Conservation (phyloP, 169 alveolate genomes). For the Plasmodium falciparum region DNA sequence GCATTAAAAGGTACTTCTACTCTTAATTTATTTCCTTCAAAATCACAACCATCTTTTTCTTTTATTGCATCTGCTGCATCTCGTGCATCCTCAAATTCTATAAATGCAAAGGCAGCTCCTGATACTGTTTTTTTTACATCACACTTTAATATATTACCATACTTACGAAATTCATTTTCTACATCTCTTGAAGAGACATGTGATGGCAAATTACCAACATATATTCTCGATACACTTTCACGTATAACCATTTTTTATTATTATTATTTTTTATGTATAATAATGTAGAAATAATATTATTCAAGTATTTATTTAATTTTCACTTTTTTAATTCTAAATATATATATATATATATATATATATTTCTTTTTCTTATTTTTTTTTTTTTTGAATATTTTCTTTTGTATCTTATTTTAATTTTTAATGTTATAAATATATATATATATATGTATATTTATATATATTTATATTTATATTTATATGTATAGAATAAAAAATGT, state of each 20-base stretch:
- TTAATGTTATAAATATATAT: background rate
- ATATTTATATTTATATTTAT: background rate
- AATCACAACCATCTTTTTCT: slow-evolving; percentile 87
- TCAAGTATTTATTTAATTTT: too few relatives aligned
- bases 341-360: background rate
- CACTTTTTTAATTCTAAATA: background rate
- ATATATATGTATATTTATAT: background rate
- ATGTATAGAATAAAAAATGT: background rate
- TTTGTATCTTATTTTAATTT: background rate
- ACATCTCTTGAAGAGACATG: slow-evolving; percentile 86
- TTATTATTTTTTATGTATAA: background rate
- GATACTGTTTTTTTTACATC: slow-evolving; percentile 87
- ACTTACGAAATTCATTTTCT: slow-evolving; percentile 87
- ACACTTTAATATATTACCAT: slow-evolving; percentile 83
- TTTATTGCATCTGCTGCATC: slow-evolving; percentile 91
- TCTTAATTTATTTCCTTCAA: slow-evolving; percentile 85
- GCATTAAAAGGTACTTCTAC: slow-evolving; percentile 88
- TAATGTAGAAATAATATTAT: background rate
- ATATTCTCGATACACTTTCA: slow-evolving; percentile 84
- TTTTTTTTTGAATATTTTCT: background rate
- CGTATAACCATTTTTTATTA: slow-evolving; percentile 48
- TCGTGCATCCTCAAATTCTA: slow-evolving; percentile 89
- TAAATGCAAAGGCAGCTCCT: slow-evolving; percentile 87
- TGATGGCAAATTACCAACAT: slow-evolving; percentile 89
- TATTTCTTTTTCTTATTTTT: background rate